A percentile compares a stretch with the other conserved stretches of the same genome.
Evolutionary conservation across 108 stramenopile species (phyloP).

Genomic region (Pseudonitzschia multistriata): DNA sequence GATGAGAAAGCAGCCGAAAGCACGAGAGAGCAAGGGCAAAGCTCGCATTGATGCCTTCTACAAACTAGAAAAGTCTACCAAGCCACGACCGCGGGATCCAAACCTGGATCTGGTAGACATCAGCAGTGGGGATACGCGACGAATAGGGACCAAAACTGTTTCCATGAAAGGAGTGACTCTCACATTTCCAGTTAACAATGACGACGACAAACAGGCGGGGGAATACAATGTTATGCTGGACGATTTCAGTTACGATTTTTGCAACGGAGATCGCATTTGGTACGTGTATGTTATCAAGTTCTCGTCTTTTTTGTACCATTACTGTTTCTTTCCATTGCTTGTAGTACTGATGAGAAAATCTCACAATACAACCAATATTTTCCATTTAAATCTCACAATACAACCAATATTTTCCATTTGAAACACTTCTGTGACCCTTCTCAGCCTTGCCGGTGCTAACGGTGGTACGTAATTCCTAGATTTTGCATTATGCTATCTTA

Average conservation of each 20-base stretch:
- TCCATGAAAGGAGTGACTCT: constrained; percentile 62
- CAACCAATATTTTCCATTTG: not conserved
- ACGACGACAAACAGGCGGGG: constrained; percentile 29
- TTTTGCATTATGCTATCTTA: not conserved
- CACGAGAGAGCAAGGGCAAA: constrained; percentile 54
- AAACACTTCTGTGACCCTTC: not conserved
- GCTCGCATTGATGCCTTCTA: constrained; percentile 80
- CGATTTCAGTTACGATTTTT: constrained; percentile 83
- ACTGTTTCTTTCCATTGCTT: not conserved
- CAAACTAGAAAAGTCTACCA: constrained; percentile 74
- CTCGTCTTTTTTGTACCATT: not conserved
- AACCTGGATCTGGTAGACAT: constrained; percentile 43
- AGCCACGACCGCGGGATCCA: constrained; percentile 69
- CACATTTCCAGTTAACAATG: constrained; percentile 34
- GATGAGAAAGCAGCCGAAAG: constrained; percentile 87
- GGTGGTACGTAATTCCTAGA: constrained; percentile 59
- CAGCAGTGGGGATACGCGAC: constrained; percentile 28
- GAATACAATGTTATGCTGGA: constrained; percentile 65
- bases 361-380: not conserved
- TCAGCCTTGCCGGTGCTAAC: constrained; percentile 71
- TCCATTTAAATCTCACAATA: not conserved
- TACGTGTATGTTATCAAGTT: not conserved
- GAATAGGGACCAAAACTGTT: constrained; percentile 63
- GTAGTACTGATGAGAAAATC: no score
- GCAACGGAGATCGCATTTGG: constrained; percentile 73